These are phyloP conservation scores for Amauroascus verrucosus DNA, from an alignment of 2,329 filamentous ascomycete genomes.

Conservation along the genomic window DNA sequence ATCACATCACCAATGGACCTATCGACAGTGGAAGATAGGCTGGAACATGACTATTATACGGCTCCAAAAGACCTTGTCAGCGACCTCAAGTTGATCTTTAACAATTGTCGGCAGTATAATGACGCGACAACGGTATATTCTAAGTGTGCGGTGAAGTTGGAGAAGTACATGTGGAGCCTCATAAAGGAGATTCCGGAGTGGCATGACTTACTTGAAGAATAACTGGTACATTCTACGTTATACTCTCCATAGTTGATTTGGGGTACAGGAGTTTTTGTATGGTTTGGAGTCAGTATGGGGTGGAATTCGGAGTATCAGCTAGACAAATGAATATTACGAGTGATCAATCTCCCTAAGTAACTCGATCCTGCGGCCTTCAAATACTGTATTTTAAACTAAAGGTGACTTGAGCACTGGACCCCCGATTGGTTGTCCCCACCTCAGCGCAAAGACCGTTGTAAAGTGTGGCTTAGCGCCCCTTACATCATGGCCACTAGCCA, in stretches of 20 bases:
- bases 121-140: slow-evolving; percentile 77
- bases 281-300: too few relatives aligned
- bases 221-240: background rate
- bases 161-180: slow-evolving; percentile 74
- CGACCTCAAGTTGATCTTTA: slow-evolving; percentile 68
- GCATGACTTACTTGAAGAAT: slow-evolving; percentile 32
- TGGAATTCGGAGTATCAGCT: background rate
- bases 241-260: background rate
- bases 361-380: too few relatives aligned
- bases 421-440: background rate
- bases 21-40: slow-evolving; percentile 73
- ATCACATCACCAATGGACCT: slow-evolving; percentile 87
- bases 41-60: slow-evolving; percentile 74
- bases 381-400: too few relatives aligned
- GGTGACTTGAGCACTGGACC: background rate
- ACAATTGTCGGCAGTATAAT: slow-evolving; percentile 83
- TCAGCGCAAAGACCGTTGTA: too few relatives aligned
- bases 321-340: too few relatives aligned
- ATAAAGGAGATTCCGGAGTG: slow-evolving; percentile 74
- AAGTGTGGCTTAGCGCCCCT: slow-evolving; percentile 1
- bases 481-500: slow-evolving; percentile 7
- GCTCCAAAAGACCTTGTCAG: slow-evolving; percentile 72
- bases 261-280: too few relatives aligned
- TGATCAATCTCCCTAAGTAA: too few relatives aligned
- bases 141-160: slow-evolving; percentile 73